A percentile compares a stretch with the other conserved stretches of the same genome.
These are phyloP conservation scores for Graphilbum fragrans DNA, from an alignment of 2,329 filamentous ascomycete genomes.

Conservation along the genomic window DNA sequence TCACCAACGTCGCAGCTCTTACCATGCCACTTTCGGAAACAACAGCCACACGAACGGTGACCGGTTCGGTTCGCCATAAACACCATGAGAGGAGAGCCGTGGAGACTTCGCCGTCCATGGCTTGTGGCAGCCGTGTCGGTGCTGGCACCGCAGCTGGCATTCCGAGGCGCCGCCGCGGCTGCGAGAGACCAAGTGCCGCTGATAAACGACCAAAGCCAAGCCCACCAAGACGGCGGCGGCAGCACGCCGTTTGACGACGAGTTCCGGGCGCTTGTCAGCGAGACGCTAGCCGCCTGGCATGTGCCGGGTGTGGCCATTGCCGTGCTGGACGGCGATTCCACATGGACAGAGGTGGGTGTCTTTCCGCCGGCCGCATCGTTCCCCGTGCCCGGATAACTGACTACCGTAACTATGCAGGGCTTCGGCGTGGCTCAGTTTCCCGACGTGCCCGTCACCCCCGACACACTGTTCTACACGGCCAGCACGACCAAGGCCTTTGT, in stretches of 20 bases:
- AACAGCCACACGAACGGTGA: too few species aligned
- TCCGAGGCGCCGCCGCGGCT: too few species aligned
- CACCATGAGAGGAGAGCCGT: too few species aligned
- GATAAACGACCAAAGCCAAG: not conserved
- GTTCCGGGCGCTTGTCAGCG: slow-evolving; percentile 7
- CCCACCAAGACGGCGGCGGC: slow-evolving; percentile 14
- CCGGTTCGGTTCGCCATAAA: too few species aligned
- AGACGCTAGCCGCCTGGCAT: slow-evolving; percentile 20
- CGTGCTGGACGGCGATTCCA: slow-evolving; percentile 30
- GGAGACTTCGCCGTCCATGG: too few species aligned
- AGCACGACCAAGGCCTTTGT: slow-evolving; percentile 44
- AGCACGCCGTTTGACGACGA: slow-evolving; percentile 9
- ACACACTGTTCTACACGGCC: slow-evolving; percentile 40
- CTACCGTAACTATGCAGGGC: slow-evolving; percentile 20
- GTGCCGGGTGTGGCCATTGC: slow-evolving; percentile 37
- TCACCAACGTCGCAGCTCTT: too few species aligned
- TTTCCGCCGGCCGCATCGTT: too few species aligned
- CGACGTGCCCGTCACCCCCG: slow-evolving; percentile 25
- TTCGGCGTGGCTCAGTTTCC: slow-evolving; percentile 27
- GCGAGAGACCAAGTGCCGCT: not conserved
- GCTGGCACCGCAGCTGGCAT: not conserved
- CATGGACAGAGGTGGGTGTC: slow-evolving; percentile 23
- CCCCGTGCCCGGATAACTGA: not conserved
- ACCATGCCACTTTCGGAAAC: too few species aligned
- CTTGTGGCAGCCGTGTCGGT: too few species aligned